Percentiles rank a stretch among this genome's conserved stretches.
Conservation (phyloP, 352 stramenopile species). For the Globisporangium nunn region DNA sequence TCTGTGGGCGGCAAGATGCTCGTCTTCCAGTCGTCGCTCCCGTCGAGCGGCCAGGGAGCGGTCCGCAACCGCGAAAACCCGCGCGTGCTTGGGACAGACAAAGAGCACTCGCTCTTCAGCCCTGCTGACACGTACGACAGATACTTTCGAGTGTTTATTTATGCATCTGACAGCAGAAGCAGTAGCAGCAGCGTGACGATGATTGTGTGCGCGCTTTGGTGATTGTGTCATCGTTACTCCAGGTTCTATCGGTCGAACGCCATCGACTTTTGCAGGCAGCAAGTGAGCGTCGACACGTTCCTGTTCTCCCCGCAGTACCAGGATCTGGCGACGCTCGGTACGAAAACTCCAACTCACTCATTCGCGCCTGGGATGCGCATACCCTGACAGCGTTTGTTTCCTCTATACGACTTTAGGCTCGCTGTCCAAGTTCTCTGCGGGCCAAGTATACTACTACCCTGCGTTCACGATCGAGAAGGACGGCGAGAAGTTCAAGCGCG, state of each 20-base stretch:
- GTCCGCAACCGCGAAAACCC: slow-evolving; percentile 83
- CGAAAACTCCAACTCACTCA: not conserved
- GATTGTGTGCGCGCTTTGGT: not conserved
- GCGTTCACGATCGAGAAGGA: slow-evolving; percentile 90
- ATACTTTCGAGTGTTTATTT: not conserved
- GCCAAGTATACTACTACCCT: slow-evolving; percentile 97
- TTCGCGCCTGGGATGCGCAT: too few species aligned
- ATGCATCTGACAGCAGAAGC: not conserved
- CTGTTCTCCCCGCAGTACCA: slow-evolving; percentile 94
- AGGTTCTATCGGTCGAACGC: slow-evolving; percentile 90
- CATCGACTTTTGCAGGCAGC: slow-evolving; percentile 96
- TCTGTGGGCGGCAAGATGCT: slow-evolving; percentile 87
- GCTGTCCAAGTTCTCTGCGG: slow-evolving; percentile 93
- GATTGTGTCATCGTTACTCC: not conserved
- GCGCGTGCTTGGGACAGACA: slow-evolving; percentile 76
- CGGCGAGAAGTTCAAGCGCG: slow-evolving; percentile 90
- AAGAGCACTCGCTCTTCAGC: slow-evolving; percentile 89
- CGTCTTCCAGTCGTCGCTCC: slow-evolving; percentile 83
- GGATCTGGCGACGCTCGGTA: slow-evolving; percentile 93
- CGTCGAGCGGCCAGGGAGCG: slow-evolving; percentile 64
- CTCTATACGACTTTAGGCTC: slow-evolving; percentile 29
- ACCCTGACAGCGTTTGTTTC: not conserved
- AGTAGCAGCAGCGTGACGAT: not conserved
- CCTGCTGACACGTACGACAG: slow-evolving; percentile 64
- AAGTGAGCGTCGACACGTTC: slow-evolving; percentile 99